These are phyloP conservation scores for Kuraishia cidri DNA, from an alignment of 805 yeast genomes.

Conservation along the genomic window DNA sequence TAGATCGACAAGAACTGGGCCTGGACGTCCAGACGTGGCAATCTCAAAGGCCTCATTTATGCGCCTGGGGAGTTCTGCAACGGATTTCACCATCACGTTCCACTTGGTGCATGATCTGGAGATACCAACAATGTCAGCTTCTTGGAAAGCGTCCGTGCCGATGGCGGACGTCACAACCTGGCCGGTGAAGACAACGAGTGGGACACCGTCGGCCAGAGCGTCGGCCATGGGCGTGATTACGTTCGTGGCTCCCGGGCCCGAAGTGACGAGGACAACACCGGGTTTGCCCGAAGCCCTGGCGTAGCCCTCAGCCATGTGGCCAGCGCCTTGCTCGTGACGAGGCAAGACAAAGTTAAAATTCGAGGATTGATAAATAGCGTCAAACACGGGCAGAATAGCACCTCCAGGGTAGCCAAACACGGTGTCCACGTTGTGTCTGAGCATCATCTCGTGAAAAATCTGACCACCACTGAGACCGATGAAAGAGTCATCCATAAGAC, in stretches of 20 bases:
- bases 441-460: conserved; percentile 98
- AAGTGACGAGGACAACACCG: conserved; percentile 96
- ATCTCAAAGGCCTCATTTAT: conserved; percentile 98
- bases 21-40: conserved; percentile 94
- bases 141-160: conserved; percentile 99
- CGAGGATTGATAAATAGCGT: conserved; percentile 88
- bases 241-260: conserved; percentile 99
- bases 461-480: conserved; percentile 98
- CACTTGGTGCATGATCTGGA: conserved; percentile 97
- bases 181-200: conserved; percentile 93
- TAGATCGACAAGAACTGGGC: conserved; percentile 94
- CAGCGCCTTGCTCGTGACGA: conserved; percentile 98
- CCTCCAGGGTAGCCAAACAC: conserved; percentile 99
- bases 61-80: conserved; percentile 89
- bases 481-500: conserved; percentile 68
- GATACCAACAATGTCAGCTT: conserved; percentile 96
- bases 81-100: conserved; percentile 97
- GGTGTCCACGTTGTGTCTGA: conserved; percentile 90
- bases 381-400: conserved; percentile 95
- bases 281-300: conserved; percentile 94
- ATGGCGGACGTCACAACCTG: conserved; percentile 94
- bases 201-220: conserved; percentile 95
- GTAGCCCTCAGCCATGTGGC: conserved; percentile 99
- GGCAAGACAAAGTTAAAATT: conserved; percentile 89
- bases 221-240: conserved; percentile 98